Conservation (phyloP, 805 yeast species). For the Dipodascus geniculatus region DNA sequence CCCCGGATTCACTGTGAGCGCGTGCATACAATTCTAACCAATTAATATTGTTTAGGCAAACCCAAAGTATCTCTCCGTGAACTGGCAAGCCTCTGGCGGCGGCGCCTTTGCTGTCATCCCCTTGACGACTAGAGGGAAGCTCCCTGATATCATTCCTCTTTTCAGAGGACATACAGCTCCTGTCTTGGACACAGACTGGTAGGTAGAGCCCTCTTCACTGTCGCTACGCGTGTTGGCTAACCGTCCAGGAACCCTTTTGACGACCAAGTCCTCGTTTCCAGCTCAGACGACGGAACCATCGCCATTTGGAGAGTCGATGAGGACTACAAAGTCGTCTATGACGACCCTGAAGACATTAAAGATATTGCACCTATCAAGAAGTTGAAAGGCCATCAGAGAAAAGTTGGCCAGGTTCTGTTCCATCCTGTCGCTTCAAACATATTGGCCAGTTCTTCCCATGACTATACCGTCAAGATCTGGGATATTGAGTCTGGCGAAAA, state of each 20-base stretch:
- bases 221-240: neutral
- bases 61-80: constrained; percentile 74
- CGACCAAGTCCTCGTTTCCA: constrained; percentile 59
- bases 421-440: constrained; percentile 84
- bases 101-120: constrained; percentile 97
- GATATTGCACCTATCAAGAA: constrained; percentile 64
- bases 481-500: constrained; percentile 65
- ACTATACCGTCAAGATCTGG: constrained; percentile 88
- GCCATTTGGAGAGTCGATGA: constrained; percentile 83
- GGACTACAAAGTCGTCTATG: constrained; percentile 43
- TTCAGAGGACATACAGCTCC: constrained; percentile 95
- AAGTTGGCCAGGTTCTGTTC: constrained; percentile 84
- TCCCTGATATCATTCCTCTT: constrained; percentile 85
- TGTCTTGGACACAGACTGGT: constrained; percentile 86
- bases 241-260: constrained; percentile 59
- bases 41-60: constrained; percentile 38
- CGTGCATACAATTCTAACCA: neutral
- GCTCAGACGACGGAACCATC: constrained; percentile 74
- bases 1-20: constrained; percentile 1
- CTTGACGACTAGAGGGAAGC: constrained; percentile 71
- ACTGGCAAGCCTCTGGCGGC: constrained; percentile 94
- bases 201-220: neutral
- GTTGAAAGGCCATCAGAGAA: constrained; percentile 78
- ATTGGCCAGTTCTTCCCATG: constrained; percentile 82
- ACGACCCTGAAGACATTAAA: constrained; percentile 37